Percentiles rank a stretch among this genome's conserved stretches.
These are phyloP conservation scores for Talaromyces trachyspermus DNA, from an alignment of 495 filamentous ascomycete species.

Conservation along the genomic window DNA sequence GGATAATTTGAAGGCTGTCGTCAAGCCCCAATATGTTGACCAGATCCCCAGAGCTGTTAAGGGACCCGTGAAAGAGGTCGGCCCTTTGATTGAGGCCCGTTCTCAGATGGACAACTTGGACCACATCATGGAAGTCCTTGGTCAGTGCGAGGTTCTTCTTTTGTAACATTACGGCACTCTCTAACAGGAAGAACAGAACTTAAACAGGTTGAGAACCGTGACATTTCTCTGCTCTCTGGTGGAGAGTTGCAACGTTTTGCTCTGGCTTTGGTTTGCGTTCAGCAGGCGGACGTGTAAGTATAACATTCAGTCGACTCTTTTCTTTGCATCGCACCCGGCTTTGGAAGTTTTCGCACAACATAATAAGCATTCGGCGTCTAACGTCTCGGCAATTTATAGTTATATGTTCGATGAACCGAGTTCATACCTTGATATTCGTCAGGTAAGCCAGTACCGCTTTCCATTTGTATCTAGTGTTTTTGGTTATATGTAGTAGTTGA, in stretches of 20 bases:
- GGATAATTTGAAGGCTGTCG: conserved; percentile 91
- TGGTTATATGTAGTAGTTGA: not conserved
- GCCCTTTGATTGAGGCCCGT: conserved; percentile 64
- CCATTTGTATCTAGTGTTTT: not conserved
- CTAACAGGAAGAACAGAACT: conserved; percentile 54
- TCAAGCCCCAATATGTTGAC: conserved; percentile 99
- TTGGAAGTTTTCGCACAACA: not conserved
- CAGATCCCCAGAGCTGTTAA: conserved; percentile 91
- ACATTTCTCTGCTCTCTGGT: conserved; percentile 83
- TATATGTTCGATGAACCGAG: conserved; percentile 99
- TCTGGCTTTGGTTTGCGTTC: conserved; percentile 90
- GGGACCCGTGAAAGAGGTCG: conserved; percentile 66
- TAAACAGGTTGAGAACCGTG: conserved; percentile 76
- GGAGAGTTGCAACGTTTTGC: conserved; percentile 97
- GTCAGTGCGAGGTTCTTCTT: conserved; percentile 26
- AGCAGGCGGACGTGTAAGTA: conserved; percentile 86
- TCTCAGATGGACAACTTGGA: conserved; percentile 73
- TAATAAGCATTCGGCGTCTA: conserved; percentile 8
- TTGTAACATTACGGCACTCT: not conserved
- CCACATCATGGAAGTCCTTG: conserved; percentile 75
- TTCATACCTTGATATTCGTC: conserved; percentile 77
- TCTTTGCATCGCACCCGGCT: conserved; percentile 7
- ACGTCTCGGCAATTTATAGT: conserved; percentile 26
- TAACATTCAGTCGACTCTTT: conserved; percentile 3
- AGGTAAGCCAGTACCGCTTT: not conserved